A percentile compares a stretch with the other conserved stretches of the same genome.
phyloP scores from a whole-genome alignment of 352 stramenopile genomes.

The Globisporangium nunn region DNA sequence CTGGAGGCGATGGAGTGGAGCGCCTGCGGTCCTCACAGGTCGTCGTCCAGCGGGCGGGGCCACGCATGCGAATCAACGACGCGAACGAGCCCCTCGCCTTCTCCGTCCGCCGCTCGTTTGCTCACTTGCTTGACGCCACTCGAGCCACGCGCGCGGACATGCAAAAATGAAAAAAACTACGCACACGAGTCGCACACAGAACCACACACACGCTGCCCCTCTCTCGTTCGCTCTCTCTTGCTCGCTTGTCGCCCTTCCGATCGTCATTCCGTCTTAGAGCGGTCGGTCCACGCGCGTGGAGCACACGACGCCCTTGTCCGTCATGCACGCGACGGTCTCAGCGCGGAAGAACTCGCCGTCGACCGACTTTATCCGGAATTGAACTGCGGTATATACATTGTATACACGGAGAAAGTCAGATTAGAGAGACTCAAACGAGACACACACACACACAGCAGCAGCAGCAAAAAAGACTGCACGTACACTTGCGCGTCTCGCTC shows the following conservation, averaged over 20 bases:
- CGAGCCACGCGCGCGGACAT: background rate
- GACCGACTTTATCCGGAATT: constrained; percentile 77
- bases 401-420: background rate
- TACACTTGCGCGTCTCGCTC: constrained; percentile 67
- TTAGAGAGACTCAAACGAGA: no score
- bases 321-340: constrained; percentile 64
- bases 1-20: no score
- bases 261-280: constrained; percentile 20
- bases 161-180: constrained; percentile 3
- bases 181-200: constrained; percentile 2
- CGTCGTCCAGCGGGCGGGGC: no score
- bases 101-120: background rate
- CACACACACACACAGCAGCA: constrained; percentile 8
- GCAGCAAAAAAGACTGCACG: constrained; percentile 1
- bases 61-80: no score
- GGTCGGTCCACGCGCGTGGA: constrained; percentile 68
- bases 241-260: no score
- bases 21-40: no score
- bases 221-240: background rate
- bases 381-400: constrained; percentile 28
- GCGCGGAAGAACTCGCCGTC: constrained; percentile 72
- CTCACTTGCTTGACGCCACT: background rate
- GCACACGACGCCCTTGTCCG: constrained; percentile 69
- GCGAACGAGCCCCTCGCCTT: background rate
- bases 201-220: constrained; percentile 2